Conservation (phyloP, 1,139 yeast genomes). For the Suhomyces wounanorum region DNA sequence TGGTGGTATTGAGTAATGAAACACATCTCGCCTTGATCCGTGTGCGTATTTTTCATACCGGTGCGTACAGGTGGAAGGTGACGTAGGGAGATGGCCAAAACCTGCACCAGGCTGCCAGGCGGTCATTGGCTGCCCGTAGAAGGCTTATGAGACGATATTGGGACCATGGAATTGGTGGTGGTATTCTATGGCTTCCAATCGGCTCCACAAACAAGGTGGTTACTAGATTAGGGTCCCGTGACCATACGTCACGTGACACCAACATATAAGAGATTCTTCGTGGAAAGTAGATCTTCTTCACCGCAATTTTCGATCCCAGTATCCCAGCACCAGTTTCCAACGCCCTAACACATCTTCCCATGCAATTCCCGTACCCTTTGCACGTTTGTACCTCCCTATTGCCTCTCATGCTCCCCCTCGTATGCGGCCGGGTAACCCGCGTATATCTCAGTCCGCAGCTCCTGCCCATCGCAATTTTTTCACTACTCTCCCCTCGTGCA, state of each 20-base stretch:
- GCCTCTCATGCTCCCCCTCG: background rate
- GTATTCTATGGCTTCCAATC: too few species aligned
- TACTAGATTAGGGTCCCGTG: too few species aligned
- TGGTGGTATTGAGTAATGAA: background rate
- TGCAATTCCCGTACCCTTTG: background rate
- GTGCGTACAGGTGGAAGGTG: background rate
- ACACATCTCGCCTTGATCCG: background rate
- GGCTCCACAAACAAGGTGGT: too few species aligned
- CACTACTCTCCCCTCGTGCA: constrained; percentile 25
- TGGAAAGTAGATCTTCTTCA: too few species aligned
- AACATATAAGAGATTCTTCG: too few species aligned
- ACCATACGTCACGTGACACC: too few species aligned
- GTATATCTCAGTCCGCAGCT: constrained; percentile 21
- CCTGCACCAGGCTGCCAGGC: background rate
- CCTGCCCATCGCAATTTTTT: constrained; percentile 14
- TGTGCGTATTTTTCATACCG: background rate
- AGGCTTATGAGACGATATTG: too few species aligned
- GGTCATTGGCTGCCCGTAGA: background rate
- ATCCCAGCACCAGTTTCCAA: too few species aligned
- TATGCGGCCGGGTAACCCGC: constrained; percentile 10
- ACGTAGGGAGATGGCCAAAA: background rate
- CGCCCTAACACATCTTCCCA: background rate
- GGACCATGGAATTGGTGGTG: too few species aligned
- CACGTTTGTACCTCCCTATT: too few species aligned
- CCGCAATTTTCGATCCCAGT: too few species aligned